Base-by-base conservation (phyloP, 2,329 filamentous ascomycete genomes). In the Fusarium annulatum region DNA sequence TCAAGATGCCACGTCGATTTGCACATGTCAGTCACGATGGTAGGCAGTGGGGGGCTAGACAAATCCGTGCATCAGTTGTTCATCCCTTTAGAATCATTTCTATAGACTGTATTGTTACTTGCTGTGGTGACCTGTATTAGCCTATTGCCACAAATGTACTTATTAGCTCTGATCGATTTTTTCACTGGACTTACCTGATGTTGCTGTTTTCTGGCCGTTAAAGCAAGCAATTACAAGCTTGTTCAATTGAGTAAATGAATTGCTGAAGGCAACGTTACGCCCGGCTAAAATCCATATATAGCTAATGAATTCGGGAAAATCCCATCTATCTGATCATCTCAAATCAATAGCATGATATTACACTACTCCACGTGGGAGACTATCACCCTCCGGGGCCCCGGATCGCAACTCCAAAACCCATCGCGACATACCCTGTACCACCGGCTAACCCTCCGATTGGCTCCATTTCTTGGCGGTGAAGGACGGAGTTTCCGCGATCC, bases 401-500 rank as follows among this genome's bases (percentile, higher is more conserved):
- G 39, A 15, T 67, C 21, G 3, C 9, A 23, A 39, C 49, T 49
- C 14, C 0, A 8, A 11, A 33, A 48, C 28, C 4, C 18, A 53
- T 53, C 16, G 23, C 23, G 1, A 7, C 34, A 30, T 68, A 68
- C 65, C 64, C 56, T 68, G 48, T 55, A 68, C 19, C 16, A 2
- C 11, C 66, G 66, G 64, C 39, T 10, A 2, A 0, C 3, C 0
- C 2, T 9, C 66, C 66, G 66, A 69, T 69, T 69, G n/a, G 66
- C 5, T 14, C 2, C 1, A 5, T 34, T 10, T n/a, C 11, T 33
- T n/a, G 21, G 49, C 64, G 66, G 65, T 69, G 64, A 69, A n/a
- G 4, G 2, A 38, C 56, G 65, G 65, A 68, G 64, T 8, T 26
- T 68, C 64, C 56, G 23, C 65, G 5, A 45, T 3, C 57, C 65